Evolutionary conservation across 352 stramenopile species (phyloP).

Genomic region (Globisporangium alternatum): DNA sequence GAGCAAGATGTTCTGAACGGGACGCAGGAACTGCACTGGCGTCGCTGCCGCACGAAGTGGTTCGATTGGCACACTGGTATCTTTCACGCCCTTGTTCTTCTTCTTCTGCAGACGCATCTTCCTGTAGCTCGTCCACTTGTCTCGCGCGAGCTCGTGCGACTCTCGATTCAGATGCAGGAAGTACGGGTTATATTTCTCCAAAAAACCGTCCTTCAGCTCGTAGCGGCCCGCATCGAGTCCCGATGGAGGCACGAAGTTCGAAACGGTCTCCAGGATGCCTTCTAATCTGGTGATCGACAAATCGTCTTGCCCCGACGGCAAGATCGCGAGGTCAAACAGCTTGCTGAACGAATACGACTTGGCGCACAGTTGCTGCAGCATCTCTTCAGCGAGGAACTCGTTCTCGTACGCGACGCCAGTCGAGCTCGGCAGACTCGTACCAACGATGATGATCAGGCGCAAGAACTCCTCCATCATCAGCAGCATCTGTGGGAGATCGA

Average conservation of each 20-base stretch:
- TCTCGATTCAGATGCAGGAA: constrained; percentile 85
- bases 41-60: constrained; percentile 33
- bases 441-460: constrained; percentile 71
- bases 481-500: constrained; percentile 67
- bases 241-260: constrained; percentile 67
- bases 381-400: constrained; percentile 77
- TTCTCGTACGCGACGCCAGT: constrained; percentile 63
- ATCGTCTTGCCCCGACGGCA: constrained; percentile 82
- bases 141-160: constrained; percentile 73
- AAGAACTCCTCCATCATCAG: constrained; percentile 85
- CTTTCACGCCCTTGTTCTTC: constrained; percentile 16
- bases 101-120: constrained; percentile 42
- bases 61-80: constrained; percentile 29
- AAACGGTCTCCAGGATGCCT: constrained; percentile 55
- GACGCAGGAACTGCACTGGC: constrained; percentile 50
- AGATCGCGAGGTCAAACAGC: constrained; percentile 73
- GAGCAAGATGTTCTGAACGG: constrained; percentile 58
- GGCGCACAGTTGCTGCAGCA: constrained; percentile 81
- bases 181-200: constrained; percentile 86
- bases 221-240: constrained; percentile 80
- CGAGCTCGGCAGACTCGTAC: constrained; percentile 66
- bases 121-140: constrained; percentile 78
- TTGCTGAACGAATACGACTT: constrained; percentile 83
- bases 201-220: constrained; percentile 63
- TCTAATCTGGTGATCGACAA: constrained; percentile 68